A percentile compares a stretch with the other conserved stretches of the same genome.
Evolutionary conservation across 148 eudicot genomes (phyloP).

Genomic region (Rhododendron mucronatum): DNA sequence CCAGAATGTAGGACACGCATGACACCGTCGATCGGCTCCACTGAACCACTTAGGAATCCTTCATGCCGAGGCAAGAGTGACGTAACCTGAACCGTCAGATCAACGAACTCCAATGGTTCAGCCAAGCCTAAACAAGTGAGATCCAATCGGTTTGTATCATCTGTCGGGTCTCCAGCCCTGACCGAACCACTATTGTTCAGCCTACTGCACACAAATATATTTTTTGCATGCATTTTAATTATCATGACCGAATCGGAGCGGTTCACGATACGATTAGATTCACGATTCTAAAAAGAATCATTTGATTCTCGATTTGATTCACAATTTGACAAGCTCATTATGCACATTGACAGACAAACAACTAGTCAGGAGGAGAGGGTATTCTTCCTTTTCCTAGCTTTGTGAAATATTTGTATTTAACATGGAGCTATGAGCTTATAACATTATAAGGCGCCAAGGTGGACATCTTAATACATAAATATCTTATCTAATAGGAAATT

Average conservation of each 20-base stretch:
- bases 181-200: no score
- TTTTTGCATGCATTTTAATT: neutral
- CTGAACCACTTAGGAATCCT: no score
- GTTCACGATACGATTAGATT: neutral
- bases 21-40: no score
- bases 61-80: no score
- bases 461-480: neutral
- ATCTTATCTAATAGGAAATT: neutral
- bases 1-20: no score
- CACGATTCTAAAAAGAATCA: neutral
- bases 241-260: neutral
- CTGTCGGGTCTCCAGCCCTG: no score
- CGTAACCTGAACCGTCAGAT: no score
- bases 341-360: neutral
- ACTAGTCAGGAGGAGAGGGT: neutral
- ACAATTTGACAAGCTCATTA: neutral
- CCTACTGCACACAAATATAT: no score
- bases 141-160: no score
- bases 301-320: neutral
- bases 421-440: neutral
- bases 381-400: neutral
- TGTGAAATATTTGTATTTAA: neutral
- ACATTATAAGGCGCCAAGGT: neutral
- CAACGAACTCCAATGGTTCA: no score
- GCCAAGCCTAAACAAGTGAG: no score